Base-by-base conservation (phyloP, 192 early-diverging fungal genomes). In the Gonapodya prolifera region DNA sequence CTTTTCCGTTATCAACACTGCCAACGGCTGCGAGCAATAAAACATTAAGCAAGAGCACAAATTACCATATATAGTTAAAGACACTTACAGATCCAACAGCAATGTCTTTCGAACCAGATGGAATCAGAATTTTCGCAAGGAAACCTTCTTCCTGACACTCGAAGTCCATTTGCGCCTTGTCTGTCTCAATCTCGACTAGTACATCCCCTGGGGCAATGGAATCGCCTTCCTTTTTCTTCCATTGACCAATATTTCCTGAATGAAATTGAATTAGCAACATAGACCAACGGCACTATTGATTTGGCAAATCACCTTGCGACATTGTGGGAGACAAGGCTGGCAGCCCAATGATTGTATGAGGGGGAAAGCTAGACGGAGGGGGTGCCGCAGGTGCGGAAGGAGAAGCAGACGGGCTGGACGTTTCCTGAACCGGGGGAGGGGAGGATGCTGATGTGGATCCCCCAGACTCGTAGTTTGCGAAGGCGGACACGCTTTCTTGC, bases 291-390 rank as follows among this genome's bases (percentile, higher is more conserved):
- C 8, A 2, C 8, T 30, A 73, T 2, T 29, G 18, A 2, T 18
- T 32, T 30, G 2, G 28, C 71, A 29, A 61, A 2, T 32, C 18
- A 73, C 71, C 71, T 73, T 18, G 32, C 8, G 2, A 2, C 97
- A 99, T 99, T 73, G 97, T 99, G 2, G 97, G 97, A n/a, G 95
- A 97, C 70, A 99, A 88, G 33, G 97, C 97, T 69, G 97, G 97
- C 96, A 99, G 97, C 77, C 86, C 89, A 84, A 99, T 91, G 82
- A 91, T 78, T 71, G 87, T 89, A 85, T 98, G 95, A 69, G 89
- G 81, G 30, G 94, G 94, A 85, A 82, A 61, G 23, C 45, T 61
- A 91, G 74, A 86, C 90, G 91, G 2, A 8, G 8, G 18, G 31
- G 71, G 18, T 73, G 30, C 77, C 18, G 71, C 45, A 61, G 71